Base-by-base conservation (phyloP, 192 early-diverging fungal genomes). In the Gryganskiella cystojenkinii region DNA sequence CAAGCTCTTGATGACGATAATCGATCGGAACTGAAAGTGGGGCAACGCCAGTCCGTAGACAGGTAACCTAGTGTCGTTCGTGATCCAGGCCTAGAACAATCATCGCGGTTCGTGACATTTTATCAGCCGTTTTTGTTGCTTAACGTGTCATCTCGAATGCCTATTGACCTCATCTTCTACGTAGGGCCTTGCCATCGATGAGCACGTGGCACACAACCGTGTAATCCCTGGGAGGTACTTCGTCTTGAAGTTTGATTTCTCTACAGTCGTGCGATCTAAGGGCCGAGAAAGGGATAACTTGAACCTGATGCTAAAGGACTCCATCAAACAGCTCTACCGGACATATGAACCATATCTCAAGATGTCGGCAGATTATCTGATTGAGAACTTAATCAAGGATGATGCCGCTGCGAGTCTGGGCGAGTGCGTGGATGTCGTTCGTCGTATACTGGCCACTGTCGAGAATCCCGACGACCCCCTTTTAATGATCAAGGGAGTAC, bases 401-500 rank as follows among this genome's bases (percentile, higher is more conserved):
- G 22, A 55, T 54, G 61, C 67, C 34, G 8, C 57, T 0, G 47
- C 47, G 14, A 79, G 76, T 66, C 3, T 79, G 46, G 27, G 0
- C 0, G 55, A 14, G 14, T 79, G 76, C 30, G 71, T 75, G 71
- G 31, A 52, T 11, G 51, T 68, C 1, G 71, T 81, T 0, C 70
- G 62, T 25, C 22, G 53, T 43, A 43, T 33, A 25, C 71, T 81
- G 28, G 0, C 42, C 58, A 63, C 52, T 40, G 49, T 55, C 50
- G 31, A 64, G 2, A 61, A 15, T 74, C 51, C 43, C 31, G 66
- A 71, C 14, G 70, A 81, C 65, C 61, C 71, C 22, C 79, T 81
- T 54, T 71, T 65, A 68, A 66, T n/a, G 55, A 67, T 81, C 63
- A 74, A 80, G 54, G 70, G 70, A 55, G 79, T 80, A 68, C 33